phyloP scores from a whole-genome alignment of 345 rosid genomes.

The Hibiscus tridactylites region DNA sequence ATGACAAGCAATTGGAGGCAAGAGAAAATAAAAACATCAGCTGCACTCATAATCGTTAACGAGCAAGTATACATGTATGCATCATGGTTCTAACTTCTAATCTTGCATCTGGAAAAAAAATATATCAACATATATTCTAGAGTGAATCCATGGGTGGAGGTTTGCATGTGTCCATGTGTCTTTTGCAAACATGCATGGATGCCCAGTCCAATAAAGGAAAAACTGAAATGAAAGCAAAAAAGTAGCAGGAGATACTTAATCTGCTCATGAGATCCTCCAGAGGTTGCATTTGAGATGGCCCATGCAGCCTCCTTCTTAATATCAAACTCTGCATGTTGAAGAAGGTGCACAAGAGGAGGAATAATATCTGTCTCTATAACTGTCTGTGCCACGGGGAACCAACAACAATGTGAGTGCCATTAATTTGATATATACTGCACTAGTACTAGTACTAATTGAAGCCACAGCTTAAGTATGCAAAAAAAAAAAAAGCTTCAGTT shows the following conservation, averaged over 20 bases:
- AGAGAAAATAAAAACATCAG: background rate
- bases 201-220: background rate
- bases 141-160: background rate
- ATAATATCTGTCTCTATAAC: constrained; percentile 58
- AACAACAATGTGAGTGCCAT: background rate
- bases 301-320: constrained; percentile 89
- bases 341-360: constrained; percentile 65
- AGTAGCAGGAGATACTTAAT: constrained; percentile 42
- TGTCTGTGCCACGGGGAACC: constrained; percentile 35
- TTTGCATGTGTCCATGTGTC: background rate
- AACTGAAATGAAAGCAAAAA: background rate
- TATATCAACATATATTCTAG: background rate
- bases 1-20: background rate
- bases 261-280: constrained; percentile 82
- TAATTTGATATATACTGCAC: background rate
- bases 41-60: background rate
- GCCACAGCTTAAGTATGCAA: background rate
- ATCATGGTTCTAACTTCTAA: background rate
- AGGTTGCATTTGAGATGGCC: constrained; percentile 84
- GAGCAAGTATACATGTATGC: background rate
- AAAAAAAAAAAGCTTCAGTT: background rate
- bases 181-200: background rate
- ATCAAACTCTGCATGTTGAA: constrained; percentile 72
- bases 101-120: background rate
- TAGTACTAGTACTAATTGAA: background rate